Evolutionary conservation across 192 early-diverging fungal genomes (phyloP).

Genomic region (Podila clonocystis): DNA sequence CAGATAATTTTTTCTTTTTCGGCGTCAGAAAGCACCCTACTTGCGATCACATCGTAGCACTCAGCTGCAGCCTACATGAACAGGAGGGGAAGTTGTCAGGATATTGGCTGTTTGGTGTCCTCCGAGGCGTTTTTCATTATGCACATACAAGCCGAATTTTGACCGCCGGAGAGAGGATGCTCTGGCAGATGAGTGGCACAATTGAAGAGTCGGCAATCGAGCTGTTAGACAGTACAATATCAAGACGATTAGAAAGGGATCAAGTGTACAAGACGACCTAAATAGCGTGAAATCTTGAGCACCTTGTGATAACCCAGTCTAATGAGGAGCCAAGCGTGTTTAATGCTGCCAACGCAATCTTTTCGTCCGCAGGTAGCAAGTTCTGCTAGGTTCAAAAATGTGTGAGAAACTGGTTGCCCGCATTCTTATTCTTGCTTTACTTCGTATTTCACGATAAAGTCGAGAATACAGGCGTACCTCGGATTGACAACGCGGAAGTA

Average conservation of each 20-base stretch:
- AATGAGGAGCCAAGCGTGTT: constrained; percentile 7
- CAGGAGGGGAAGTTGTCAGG: too few relatives aligned
- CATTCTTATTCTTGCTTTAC: too few relatives aligned
- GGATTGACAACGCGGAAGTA: constrained; percentile 30
- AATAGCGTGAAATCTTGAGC: background rate
- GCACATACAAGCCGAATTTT: constrained; percentile 48
- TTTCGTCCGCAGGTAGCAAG: constrained; percentile 19
- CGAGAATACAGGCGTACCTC: constrained; percentile 1
- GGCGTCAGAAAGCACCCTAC: constrained; percentile 38
- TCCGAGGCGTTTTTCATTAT: too few relatives aligned
- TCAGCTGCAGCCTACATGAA: constrained; percentile 56
- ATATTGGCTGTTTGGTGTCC: too few relatives aligned
- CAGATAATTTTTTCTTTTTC: constrained; percentile 46
- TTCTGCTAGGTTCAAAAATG: constrained; percentile 8
- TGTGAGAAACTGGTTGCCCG: too few relatives aligned
- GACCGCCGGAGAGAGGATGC: constrained; percentile 25
- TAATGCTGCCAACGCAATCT: constrained; percentile 26
- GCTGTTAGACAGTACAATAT: constrained; percentile 1
- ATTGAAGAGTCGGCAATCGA: constrained; percentile 13
- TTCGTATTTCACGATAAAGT: background rate
- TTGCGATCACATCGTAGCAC: constrained; percentile 55
- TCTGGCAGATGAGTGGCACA: constrained; percentile 25
- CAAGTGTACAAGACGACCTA: background rate
- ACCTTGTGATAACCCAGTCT: constrained; percentile 36
- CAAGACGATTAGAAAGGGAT: background rate